Base-by-base conservation (phyloP, 805 yeast genomes). In the Ogataea ganodermae region DNA sequence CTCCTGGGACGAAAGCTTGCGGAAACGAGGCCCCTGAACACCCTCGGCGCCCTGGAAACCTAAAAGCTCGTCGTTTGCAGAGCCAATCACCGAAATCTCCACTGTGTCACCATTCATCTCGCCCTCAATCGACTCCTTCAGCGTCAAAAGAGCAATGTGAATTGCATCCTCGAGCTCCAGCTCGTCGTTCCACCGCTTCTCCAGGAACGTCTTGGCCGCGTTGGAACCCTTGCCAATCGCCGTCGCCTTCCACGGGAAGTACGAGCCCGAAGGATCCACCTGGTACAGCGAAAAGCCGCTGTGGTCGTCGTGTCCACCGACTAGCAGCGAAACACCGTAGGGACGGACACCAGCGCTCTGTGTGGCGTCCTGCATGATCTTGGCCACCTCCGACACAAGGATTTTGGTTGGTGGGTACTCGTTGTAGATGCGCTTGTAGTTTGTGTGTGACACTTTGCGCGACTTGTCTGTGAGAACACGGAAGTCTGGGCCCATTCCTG, bases 401-500 rank as follows among this genome's bases (percentile, higher is more conserved):
- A 92, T 86, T 65, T 89, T 87, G 2, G 96, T 94, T 37, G 98
- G 97, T 10, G 99, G 99, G 69, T 94, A 89, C 69, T 94, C 98
- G 66, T 92, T 91, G 72, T 92, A 94, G 51, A 91, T 76, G 65
- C 96, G 81, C 72, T 92, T 91, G 71, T 94, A 94, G 62, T 86
- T 80, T 18, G 97, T 84, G 67, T 94, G 98, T 36, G 97, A 88
- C 50, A 87, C 83, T 68, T 89, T 91, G 60, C 99, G 82, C 9
- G 98, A 89, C 67, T 86, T 86, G 71, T 94, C 98, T 42, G 91
- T 89, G 27, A 94, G 78, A 13, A 94, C 96, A 55, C 99, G 79
- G 73, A 87, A 94, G 68, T 94, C 99, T 18, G 99, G 99, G 21
- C 98, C 98, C 98, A 94, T 91, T 16, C 99, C 99, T 6, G 96